Conservation (phyloP, 441 rosid species). For the Mallotus japonicus region DNA sequence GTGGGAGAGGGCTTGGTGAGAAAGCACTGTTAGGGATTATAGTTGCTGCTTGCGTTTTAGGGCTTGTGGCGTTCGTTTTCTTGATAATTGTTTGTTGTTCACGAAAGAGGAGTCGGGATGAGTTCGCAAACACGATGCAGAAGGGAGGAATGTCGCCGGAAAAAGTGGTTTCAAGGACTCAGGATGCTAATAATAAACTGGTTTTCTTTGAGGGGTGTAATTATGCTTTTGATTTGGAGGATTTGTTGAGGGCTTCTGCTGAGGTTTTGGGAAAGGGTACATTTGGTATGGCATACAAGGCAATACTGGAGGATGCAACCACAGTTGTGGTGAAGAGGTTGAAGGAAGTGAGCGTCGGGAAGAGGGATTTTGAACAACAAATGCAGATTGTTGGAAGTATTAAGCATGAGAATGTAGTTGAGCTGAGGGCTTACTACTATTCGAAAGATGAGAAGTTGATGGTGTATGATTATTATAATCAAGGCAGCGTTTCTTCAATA, state of each 20-base stretch:
- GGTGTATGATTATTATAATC: slow-evolving; percentile 71
- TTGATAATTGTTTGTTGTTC: slow-evolving; percentile 51
- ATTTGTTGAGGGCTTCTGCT: slow-evolving; percentile 92
- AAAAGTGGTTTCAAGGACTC: slow-evolving; percentile 59
- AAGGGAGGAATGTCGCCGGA: slow-evolving; percentile 65
- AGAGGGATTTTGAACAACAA: slow-evolving; percentile 91
- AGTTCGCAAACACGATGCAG: slow-evolving; percentile 44
- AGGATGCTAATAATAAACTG: slow-evolving; percentile 62
- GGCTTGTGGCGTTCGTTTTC: slow-evolving; percentile 46
- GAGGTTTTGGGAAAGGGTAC: slow-evolving; percentile 93
- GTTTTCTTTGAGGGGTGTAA: slow-evolving; percentile 78
- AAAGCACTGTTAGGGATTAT: slow-evolving; percentile 51
- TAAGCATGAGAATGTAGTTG: slow-evolving; percentile 76
- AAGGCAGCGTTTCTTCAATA: slow-evolving; percentile 72
- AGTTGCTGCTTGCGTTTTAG: slow-evolving; percentile 45
- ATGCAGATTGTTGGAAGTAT: slow-evolving; percentile 79
- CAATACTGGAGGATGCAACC: slow-evolving; percentile 76
- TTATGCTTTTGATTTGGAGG: slow-evolving; percentile 80
- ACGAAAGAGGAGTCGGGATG: slow-evolving; percentile 40
- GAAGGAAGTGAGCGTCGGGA: slow-evolving; percentile 78
- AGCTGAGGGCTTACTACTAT: slow-evolving; percentile 79
- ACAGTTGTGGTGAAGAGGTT: slow-evolving; percentile 85
- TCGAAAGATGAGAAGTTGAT: slow-evolving; percentile 97
- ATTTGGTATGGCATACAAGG: slow-evolving; percentile 87
- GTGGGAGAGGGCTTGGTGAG: slow-evolving; percentile 41